These are phyloP conservation scores for Urochloa ruziziensis DNA, from an alignment of 176 grass and related monocot species.

Conservation along the genomic window DNA sequence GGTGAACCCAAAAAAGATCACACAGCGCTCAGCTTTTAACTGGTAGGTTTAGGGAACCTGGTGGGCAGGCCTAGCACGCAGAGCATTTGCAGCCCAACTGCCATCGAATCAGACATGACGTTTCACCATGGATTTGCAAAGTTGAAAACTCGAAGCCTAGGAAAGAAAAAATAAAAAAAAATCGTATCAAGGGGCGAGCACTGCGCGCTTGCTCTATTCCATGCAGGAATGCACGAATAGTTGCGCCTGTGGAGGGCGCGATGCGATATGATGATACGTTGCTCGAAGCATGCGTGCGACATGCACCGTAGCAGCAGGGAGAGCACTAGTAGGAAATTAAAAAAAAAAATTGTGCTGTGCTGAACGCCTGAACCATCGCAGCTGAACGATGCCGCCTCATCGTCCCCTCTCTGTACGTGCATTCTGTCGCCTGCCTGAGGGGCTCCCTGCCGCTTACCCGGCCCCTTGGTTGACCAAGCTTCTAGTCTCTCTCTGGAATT, in stretches of 20 bases:
- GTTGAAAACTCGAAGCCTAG: too few relatives aligned
- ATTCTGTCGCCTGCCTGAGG: too few relatives aligned
- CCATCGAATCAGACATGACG: neutral
- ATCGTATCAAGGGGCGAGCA: neutral
- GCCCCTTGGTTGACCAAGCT: too few relatives aligned
- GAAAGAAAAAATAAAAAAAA: too few relatives aligned
- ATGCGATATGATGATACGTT: too few relatives aligned
- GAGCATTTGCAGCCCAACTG: neutral
- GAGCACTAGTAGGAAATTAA: too few relatives aligned
- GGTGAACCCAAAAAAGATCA: slow-evolving; percentile 37
- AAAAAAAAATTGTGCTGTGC: neutral
- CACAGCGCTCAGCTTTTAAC: neutral
- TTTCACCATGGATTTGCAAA: neutral
- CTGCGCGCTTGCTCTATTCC: neutral
- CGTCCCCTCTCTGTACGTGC: too few relatives aligned
- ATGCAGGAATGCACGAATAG: slow-evolving; percentile 4
- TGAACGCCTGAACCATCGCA: neutral
- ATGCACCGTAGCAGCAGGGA: neutral
- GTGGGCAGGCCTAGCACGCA: neutral
- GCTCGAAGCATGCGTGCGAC: slow-evolving; percentile 1
- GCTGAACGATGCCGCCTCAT: too few relatives aligned
- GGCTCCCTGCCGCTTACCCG: too few relatives aligned
- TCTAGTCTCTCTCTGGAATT: neutral
- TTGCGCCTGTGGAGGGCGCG: neutral
- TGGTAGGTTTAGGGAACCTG: neutral